Percentiles rank a stretch among this genome's conserved stretches.
These are phyloP conservation scores for Euptelea pleiosperma DNA, from an alignment of 164 flowering plant species.

Conservation along the genomic window DNA sequence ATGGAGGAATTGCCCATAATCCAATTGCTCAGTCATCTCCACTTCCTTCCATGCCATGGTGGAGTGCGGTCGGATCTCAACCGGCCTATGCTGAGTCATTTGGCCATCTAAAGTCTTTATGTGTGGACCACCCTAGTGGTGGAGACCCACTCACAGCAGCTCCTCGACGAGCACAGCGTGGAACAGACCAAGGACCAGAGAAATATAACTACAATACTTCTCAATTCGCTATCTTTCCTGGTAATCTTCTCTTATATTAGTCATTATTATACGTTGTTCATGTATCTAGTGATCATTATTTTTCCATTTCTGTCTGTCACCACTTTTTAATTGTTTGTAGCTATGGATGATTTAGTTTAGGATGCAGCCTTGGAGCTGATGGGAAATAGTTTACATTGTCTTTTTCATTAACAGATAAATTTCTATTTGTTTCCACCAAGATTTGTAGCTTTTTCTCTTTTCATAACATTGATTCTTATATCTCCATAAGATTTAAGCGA, in stretches of 20 bases:
- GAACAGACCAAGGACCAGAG: constrained; percentile 17
- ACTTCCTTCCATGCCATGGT: constrained; percentile 33
- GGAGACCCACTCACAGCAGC: constrained; percentile 24
- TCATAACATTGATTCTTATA: too few species aligned
- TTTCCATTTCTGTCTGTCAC: not conserved
- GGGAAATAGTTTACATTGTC: too few species aligned
- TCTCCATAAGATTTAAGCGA: too few species aligned
- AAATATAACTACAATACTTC: constrained; percentile 22
- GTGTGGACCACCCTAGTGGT: constrained; percentile 21
- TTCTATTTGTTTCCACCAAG: too few species aligned
- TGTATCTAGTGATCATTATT: not conserved
- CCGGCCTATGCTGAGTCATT: constrained; percentile 32
- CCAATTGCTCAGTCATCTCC: constrained; percentile 39
- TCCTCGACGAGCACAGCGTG: constrained; percentile 14
- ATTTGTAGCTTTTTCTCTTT: too few species aligned
- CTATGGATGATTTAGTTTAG: too few species aligned
- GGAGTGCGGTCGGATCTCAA: constrained; percentile 46
- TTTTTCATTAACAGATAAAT: too few species aligned
- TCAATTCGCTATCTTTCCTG: constrained; percentile 49
- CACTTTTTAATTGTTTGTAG: too few species aligned
- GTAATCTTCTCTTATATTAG: constrained; percentile 27
- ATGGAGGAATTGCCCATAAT: constrained; percentile 34
- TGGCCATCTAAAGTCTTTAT: constrained; percentile 30
- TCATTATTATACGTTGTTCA: not conserved
- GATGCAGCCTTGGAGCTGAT: too few species aligned